A percentile compares a stretch with the other conserved stretches of the same genome.
Conservation (phyloP, 768 basidiomycete species). For the Tylopilus felleus region DNA sequence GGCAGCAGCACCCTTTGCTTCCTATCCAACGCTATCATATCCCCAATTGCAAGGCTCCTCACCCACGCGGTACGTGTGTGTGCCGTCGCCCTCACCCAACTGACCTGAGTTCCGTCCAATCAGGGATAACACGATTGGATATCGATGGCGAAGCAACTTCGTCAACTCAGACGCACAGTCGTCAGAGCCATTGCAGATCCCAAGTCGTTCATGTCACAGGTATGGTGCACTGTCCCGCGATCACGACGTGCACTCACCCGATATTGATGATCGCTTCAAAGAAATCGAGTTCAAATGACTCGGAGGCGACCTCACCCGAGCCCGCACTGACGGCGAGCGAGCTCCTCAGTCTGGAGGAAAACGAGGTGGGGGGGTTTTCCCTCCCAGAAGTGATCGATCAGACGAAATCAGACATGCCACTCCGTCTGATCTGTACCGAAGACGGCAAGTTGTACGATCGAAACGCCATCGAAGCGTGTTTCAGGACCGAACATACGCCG, state of each 20-base stretch:
- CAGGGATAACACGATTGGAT: neutral
- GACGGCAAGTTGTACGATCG: constrained; percentile 24
- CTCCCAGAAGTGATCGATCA: constrained; percentile 15
- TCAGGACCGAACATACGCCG: constrained; percentile 10
- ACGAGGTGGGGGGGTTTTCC: neutral
- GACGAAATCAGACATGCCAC: constrained; percentile 20
- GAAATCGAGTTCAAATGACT: neutral
- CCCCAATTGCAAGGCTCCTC: too few relatives aligned
- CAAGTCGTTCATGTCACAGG: constrained; percentile 6
- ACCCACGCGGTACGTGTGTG: neutral
- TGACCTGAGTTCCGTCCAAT: neutral
- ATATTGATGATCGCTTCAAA: neutral
- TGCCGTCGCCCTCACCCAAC: neutral
- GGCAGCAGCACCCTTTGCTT: too few relatives aligned
- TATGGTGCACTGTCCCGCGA: neutral
- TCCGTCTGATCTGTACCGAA: constrained; percentile 24
- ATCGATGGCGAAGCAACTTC: constrained; percentile 10
- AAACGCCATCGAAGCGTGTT: constrained; percentile 13
- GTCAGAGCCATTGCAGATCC: constrained; percentile 23
- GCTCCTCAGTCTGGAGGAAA: neutral
- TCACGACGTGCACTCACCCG: neutral
- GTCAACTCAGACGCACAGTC: constrained; percentile 11
- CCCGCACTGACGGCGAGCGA: neutral
- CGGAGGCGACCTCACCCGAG: neutral
- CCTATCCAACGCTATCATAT: too few relatives aligned